Evolutionary conservation across 345 rosid genomes (phyloP), one percentile per base, ranked within the genome.

Genomic region (Corymbia maculata): DNA sequence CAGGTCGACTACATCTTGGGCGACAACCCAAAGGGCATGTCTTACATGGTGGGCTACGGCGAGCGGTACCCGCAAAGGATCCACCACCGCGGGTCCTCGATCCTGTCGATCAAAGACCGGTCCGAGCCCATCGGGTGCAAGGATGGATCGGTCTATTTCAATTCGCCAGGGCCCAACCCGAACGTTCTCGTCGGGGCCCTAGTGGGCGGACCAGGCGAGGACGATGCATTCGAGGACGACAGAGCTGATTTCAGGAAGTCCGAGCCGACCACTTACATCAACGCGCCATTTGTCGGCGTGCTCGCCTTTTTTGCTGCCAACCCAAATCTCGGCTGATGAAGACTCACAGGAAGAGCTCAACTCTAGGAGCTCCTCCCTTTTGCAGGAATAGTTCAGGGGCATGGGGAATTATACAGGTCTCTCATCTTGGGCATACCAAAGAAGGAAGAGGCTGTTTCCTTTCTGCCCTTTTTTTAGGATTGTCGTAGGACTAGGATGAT

Each of bases 1-100:
- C 99, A 98, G 92, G 98, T 92, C 50, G 98, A 98, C 92, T 98
- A 98, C 93, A 94, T 98, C 51, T 86, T 98, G 90, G 99, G 99
- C 1, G 95, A 97, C n/a, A 98, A 98, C 87, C 99, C 98, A 2
- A 90, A 90, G 92, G 97, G 96, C 85, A 84, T 97, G 52, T 97
- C 99, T 3, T 98, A 95, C 86, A 98, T 98, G 97, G 99, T 98
- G 79, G 99, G 99, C 42, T 98, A 97, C 30, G 92, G 99, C 16
- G 90, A 93, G 88, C 90, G 42, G 26, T 97, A 91, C 49, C 99
- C 99, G 21, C 95, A 91, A 89, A 93, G 95, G 45, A 98, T 98
- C 89, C 99, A 98, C 90, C 99, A 98, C 86, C 95, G 99, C 0
- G 99, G 98, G 66, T 96, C 99, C 1, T 98, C 99, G 0, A 87